These are phyloP conservation scores for Umbelopsis sp. DNA, from an alignment of 192 early-diverging fungal species.

Conservation along the genomic window DNA sequence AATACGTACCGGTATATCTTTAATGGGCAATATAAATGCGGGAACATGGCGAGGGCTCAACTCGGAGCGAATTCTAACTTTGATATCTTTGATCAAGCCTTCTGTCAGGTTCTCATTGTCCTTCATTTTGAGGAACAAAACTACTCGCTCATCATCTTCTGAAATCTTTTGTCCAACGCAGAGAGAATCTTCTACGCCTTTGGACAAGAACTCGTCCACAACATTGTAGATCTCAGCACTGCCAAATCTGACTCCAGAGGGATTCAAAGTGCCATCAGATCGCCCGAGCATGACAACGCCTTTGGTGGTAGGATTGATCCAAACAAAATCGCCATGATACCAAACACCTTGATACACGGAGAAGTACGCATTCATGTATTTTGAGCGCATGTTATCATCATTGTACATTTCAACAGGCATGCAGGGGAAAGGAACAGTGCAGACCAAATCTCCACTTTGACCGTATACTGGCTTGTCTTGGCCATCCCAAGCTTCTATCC, in stretches of 20 bases:
- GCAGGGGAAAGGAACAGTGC: conserved; percentile 92
- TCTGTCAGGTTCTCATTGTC: conserved; percentile 57
- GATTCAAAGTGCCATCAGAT: conserved; percentile 92
- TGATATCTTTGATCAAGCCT: conserved; percentile 72
- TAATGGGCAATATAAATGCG: conserved; percentile 75
- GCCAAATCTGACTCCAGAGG: conserved; percentile 90
- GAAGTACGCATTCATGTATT: conserved; percentile 92
- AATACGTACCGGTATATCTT: conserved; percentile 75
- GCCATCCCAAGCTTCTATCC: conserved; percentile 88
- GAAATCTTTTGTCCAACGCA: conserved; percentile 86
- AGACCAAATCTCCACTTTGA: conserved; percentile 88
- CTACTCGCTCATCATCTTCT: conserved; percentile 86
- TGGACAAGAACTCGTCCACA: conserved; percentile 66
- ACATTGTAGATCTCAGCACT: conserved; percentile 96
- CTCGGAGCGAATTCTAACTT: conserved; percentile 75
- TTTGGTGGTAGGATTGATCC: conserved; percentile 79
- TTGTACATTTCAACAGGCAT: conserved; percentile 98
- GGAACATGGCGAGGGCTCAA: conserved; percentile 95
- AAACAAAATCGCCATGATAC: conserved; percentile 97
- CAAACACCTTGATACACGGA: conserved; percentile 80
- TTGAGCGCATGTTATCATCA: conserved; percentile 65
- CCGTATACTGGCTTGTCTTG: conserved; percentile 63
- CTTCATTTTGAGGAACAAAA: conserved; percentile 89
- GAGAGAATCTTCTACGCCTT: conserved; percentile 82
- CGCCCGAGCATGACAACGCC: conserved; percentile 96